A percentile compares a stretch with the other conserved stretches of the same genome.
phyloP scores from a whole-genome alignment of 306 rosid genomes.

The Fagus crenata region DNA sequence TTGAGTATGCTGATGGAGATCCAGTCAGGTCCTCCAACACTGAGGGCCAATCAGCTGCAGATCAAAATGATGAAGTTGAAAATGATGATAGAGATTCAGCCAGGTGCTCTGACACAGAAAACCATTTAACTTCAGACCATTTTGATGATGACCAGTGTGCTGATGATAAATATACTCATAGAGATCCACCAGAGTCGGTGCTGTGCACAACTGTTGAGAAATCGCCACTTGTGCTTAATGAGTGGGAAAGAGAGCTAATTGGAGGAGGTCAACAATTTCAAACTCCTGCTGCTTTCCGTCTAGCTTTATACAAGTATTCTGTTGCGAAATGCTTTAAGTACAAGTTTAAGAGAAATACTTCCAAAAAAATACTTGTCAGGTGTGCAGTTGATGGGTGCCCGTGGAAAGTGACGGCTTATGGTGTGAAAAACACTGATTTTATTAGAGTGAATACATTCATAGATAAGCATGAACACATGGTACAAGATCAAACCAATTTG shows the following conservation, averaged over 20 bases:
- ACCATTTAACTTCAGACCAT: neutral
- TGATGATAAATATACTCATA: too few species aligned
- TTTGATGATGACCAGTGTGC: too few species aligned
- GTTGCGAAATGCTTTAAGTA: conserved; percentile 2
- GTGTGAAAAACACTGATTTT: conserved; percentile 6
- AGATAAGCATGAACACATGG: conserved; percentile 10
- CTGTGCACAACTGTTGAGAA: neutral
- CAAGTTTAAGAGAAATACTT: conserved; percentile 9
- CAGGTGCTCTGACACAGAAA: neutral
- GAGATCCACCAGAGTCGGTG: neutral
- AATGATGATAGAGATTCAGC: neutral
- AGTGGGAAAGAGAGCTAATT: neutral
- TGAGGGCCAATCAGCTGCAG: neutral
- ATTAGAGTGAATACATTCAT: conserved; percentile 1
- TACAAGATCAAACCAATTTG: neutral
- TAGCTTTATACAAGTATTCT: conserved; percentile 16
- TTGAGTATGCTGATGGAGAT: neutral
- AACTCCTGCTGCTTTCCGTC: neutral
- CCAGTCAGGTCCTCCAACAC: neutral
- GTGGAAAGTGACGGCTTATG: conserved; percentile 2
- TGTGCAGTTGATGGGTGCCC: conserved; percentile 12
- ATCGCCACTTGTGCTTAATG: neutral
- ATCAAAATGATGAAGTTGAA: neutral
- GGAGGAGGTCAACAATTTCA: neutral
- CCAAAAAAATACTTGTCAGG: neutral